Percentiles rank a stretch among this genome's conserved stretches.
Conservation (phyloP, 2,329 filamentous ascomycete genomes). For the Alternaria hordeiaustralica region DNA sequence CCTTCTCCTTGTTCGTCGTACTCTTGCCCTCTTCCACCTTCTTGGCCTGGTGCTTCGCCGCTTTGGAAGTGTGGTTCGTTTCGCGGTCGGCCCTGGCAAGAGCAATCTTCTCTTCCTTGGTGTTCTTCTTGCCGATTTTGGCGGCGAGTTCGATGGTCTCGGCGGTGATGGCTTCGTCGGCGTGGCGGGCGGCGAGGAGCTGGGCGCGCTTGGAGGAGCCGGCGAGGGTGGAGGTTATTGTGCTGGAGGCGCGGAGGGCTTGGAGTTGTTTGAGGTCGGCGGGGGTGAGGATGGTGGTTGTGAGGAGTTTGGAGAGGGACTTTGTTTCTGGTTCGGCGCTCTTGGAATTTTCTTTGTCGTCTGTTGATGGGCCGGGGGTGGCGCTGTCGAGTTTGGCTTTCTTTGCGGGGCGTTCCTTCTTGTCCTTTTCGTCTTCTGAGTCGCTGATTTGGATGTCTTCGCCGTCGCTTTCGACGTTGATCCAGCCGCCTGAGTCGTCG, state of each 20-base stretch:
- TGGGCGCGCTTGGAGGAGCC: constrained; percentile 49
- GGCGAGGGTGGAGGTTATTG: constrained; percentile 69
- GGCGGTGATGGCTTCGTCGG: constrained; percentile 88
- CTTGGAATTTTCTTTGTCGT: constrained; percentile 50
- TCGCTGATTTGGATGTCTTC: constrained; percentile 76
- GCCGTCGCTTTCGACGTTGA: constrained; percentile 82
- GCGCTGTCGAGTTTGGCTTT: constrained; percentile 63
- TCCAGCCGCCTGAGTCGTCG: constrained; percentile 87
- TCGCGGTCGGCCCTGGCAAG: constrained; percentile 83
- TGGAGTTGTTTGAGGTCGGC: constrained; percentile 94
- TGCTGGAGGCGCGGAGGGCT: constrained; percentile 78
- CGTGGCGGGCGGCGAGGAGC: constrained; percentile 63
- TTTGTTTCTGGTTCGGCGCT: constrained; percentile 50
- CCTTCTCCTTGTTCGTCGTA: constrained; percentile 96
- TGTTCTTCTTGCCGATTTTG: constrained; percentile 76
- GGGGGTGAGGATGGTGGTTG: constrained; percentile 90
- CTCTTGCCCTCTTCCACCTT: constrained; percentile 92
- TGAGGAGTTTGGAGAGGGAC: constrained; percentile 72
- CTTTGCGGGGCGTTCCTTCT: constrained; percentile 64
- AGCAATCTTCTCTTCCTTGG: constrained; percentile 87
- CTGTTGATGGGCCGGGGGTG: constrained; percentile 37
- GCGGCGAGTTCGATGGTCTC: constrained; percentile 90
- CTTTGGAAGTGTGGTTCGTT: constrained; percentile 83
- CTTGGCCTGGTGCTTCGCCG: constrained; percentile 83
- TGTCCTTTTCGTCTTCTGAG: constrained; percentile 70